A percentile compares a stretch with the other conserved stretches of the same genome.
These are phyloP conservation scores for Lindgomyces ingoldianus DNA, from an alignment of 495 filamentous ascomycete genomes.

Conservation along the genomic window DNA sequence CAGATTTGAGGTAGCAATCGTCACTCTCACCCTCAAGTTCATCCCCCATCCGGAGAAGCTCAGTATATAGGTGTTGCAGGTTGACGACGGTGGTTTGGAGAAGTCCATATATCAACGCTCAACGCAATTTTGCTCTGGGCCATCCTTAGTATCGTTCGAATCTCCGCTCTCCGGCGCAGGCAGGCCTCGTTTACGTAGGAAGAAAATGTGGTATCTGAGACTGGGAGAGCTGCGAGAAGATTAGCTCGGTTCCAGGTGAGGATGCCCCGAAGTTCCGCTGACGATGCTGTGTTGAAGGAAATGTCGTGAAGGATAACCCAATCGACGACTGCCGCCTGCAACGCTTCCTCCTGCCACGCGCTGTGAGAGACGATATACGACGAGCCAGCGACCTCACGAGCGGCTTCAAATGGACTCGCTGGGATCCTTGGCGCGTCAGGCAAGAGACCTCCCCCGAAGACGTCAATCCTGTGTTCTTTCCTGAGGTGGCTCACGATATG, in stretches of 20 bases:
- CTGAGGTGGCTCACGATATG: slow-evolving; percentile 1
- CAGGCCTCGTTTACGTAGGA: not conserved
- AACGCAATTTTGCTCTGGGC: not conserved
- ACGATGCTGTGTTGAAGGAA: not conserved
- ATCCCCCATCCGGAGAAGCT: no score
- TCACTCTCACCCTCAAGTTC: not conserved
- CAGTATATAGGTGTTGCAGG: no score
- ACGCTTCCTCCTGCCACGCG: not conserved
- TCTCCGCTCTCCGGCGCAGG: not conserved
- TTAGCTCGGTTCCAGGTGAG: not conserved
- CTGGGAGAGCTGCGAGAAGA: not conserved
- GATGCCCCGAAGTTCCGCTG: not conserved
- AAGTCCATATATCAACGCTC: not conserved
- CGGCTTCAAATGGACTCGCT: not conserved
- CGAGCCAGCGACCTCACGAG: not conserved
- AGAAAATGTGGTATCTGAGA: not conserved
- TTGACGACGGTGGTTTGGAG: no score
- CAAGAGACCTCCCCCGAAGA: not conserved
- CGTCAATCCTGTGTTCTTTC: not conserved
- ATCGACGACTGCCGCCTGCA: not conserved
- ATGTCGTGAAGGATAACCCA: not conserved
- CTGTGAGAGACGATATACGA: not conserved
- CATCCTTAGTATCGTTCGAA: not conserved
- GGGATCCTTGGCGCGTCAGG: not conserved
- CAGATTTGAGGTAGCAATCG: not conserved